Conservation (phyloP, 257 asterid genomes). For the Catharanthus roseus region DNA sequence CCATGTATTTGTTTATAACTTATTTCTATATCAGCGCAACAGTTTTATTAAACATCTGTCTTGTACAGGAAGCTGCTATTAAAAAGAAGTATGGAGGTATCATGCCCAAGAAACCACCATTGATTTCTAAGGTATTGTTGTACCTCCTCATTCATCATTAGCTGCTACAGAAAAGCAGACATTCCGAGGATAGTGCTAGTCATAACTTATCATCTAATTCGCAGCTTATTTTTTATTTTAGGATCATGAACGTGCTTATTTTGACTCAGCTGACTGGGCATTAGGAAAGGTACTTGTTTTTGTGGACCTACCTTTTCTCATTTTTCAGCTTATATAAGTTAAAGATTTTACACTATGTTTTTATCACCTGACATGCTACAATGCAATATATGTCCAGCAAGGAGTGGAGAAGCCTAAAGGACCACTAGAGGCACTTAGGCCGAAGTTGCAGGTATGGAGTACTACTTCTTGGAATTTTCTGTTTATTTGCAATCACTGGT, state of each 20-base stretch:
- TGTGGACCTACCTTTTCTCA: not conserved
- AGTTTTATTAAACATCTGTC: slow-evolving; percentile 5
- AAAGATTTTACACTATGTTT: not conserved
- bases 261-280: slow-evolving; percentile 99
- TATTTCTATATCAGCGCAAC: not conserved
- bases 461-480: not conserved
- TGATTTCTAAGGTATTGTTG: slow-evolving; percentile 81
- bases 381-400: slow-evolving; percentile 52
- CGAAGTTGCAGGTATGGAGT: slow-evolving; percentile 78
- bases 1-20: not conserved
- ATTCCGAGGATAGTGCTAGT: not conserved
- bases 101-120: slow-evolving; percentile 86
- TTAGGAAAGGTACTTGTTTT: slow-evolving; percentile 72
- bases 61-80: slow-evolving; percentile 57
- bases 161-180: not conserved
- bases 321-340: not conserved
- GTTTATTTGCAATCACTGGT: not conserved
- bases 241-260: slow-evolving; percentile 99
- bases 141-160: not conserved
- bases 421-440: slow-evolving; percentile 98
- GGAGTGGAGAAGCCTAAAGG: slow-evolving; percentile 98
- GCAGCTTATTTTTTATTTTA: slow-evolving; percentile 23
- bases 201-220: not conserved
- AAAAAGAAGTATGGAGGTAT: slow-evolving; percentile 96
- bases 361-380: not conserved